A percentile compares a stretch with the other conserved stretches of the same genome.
Conservation (phyloP, 768 basidiomycete genomes). For the Collybiopsis confluens region DNA sequence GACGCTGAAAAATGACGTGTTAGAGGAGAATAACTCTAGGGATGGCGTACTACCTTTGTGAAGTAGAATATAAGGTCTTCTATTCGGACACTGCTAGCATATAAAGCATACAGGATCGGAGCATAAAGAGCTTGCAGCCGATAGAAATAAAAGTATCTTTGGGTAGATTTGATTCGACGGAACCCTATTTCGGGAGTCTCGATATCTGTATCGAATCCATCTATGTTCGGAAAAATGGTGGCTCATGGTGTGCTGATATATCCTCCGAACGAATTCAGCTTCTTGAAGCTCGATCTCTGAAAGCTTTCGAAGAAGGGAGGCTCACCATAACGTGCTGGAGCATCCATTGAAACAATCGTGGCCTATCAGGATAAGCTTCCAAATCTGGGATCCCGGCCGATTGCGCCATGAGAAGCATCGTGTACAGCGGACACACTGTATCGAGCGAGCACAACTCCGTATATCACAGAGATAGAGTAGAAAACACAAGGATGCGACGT, state of each 20-base stretch:
- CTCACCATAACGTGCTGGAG: background rate
- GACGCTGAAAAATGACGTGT: background rate
- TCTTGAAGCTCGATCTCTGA: background rate
- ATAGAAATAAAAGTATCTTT: background rate
- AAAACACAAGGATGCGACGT: background rate
- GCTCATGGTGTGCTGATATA: constrained; percentile 1
- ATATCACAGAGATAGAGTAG: too few species aligned
- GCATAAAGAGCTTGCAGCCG: background rate
- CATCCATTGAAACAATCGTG: constrained; percentile 1
- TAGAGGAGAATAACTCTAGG: too few species aligned
- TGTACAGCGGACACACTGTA: background rate
- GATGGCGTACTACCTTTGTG: too few species aligned
- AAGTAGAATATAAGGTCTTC: too few species aligned
- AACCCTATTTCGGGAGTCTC: constrained; percentile 1
- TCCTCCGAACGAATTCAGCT: background rate
- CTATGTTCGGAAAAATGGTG: constrained; percentile 2
- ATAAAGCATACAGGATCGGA: background rate
- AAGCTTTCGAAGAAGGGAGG: background rate
- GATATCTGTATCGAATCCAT: constrained; percentile 2
- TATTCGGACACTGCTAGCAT: background rate
- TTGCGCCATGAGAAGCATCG: constrained; percentile 1
- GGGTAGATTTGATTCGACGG: background rate
- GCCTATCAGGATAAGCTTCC: background rate
- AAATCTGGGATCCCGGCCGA: background rate
- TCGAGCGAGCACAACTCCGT: background rate